These are phyloP conservation scores for Paecilomyces sp. DNA, from an alignment of 2,329 filamentous ascomycete genomes.

Conservation along the genomic window DNA sequence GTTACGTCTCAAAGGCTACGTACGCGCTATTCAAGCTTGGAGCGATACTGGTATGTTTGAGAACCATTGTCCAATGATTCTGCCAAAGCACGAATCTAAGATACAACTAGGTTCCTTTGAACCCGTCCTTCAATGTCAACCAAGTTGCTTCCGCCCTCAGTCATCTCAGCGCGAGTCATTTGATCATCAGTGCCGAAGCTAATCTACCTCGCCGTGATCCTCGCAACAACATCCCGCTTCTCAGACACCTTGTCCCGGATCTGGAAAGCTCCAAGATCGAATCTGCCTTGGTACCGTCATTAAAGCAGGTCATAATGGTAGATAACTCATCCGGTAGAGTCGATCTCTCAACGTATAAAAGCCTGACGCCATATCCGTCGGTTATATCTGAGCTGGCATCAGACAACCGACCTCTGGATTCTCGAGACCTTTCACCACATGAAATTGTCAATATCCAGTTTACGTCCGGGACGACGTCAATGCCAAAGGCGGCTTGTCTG, in stretches of 20 bases:
- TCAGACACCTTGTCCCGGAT: constrained; percentile 48
- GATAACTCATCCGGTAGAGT: constrained; percentile 63
- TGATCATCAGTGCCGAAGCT: constrained; percentile 82
- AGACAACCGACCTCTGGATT: constrained; percentile 34
- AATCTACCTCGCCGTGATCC: constrained; percentile 64
- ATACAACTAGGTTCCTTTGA: constrained; percentile 63
- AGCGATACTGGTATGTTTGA: constrained; percentile 62
- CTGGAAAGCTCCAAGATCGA: constrained; percentile 38
- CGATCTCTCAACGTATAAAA: constrained; percentile 35
- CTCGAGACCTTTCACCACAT: constrained; percentile 45
- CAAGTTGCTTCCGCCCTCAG: constrained; percentile 73
- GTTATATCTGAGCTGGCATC: constrained; percentile 36
- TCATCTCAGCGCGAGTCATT: constrained; percentile 64
- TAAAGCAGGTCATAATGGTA: constrained; percentile 66
- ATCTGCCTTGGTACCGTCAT: constrained; percentile 57
- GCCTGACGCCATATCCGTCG: constrained; percentile 43
- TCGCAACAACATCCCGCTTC: constrained; percentile 51
- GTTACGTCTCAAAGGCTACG: constrained; percentile 40
- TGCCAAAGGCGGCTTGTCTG: constrained; percentile 86
- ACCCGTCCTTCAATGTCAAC: constrained; percentile 74
- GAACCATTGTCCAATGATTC: not conserved
- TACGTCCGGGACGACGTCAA: constrained; percentile 87
- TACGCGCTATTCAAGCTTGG: constrained; percentile 93
- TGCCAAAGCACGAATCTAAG: constrained; percentile 3
- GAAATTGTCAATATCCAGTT: constrained; percentile 95